phyloP scores from a whole-genome alignment of 768 basidiomycete genomes.

The Agaricus subrufescens region DNA sequence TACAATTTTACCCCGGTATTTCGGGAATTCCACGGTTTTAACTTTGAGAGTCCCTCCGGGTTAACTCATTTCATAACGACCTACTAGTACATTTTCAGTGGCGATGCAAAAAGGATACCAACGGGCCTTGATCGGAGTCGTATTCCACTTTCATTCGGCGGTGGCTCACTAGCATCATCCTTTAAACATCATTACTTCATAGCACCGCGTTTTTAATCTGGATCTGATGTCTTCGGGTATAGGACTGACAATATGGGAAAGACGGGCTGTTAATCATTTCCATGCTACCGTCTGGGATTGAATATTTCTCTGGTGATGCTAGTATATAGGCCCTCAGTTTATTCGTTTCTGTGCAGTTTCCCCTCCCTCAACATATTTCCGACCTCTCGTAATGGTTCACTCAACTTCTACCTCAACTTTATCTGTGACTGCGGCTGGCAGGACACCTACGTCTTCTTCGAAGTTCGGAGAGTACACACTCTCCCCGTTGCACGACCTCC shows the following conservation, averaged over 20 bases:
- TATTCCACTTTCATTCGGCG: neutral
- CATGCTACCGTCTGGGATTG: neutral
- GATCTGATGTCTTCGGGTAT: neutral
- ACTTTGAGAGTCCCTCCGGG: too few relatives aligned
- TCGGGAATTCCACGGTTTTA: too few relatives aligned
- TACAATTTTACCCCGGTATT: too few relatives aligned
- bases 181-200: slow-evolving; percentile 4
- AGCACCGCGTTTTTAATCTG: slow-evolving; percentile 5
- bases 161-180: neutral
- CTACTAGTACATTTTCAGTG: too few relatives aligned
- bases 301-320: neutral
- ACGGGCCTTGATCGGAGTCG: neutral
- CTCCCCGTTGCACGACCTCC: slow-evolving; percentile 27
- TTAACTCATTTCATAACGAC: too few relatives aligned
- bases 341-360: neutral
- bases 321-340: slow-evolving; percentile 3
- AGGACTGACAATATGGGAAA: neutral
- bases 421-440: neutral
- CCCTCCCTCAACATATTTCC: neutral
- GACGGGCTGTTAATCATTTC: neutral
- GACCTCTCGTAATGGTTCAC: neutral
- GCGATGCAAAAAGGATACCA: too few relatives aligned
- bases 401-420: neutral
- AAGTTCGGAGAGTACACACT: slow-evolving; percentile 2
- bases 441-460: slow-evolving; percentile 1